Evolutionary conservation across 371 early-diverging fungal species (phyloP).

Genomic region (Neoconidiobolus thromboides): DNA sequence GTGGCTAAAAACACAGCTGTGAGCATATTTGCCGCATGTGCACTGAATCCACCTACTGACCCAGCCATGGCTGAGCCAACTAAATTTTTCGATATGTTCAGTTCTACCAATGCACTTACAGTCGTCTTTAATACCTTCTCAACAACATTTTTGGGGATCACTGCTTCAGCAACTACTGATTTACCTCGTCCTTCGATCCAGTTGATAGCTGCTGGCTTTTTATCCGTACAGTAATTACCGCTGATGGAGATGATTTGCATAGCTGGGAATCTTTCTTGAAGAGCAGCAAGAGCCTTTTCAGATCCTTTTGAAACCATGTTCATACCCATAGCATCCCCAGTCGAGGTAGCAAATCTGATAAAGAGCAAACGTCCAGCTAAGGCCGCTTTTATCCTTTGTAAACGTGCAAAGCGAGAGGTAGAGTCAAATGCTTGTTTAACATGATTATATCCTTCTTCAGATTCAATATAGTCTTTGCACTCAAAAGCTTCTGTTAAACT

Average conservation of each 20-base stretch:
- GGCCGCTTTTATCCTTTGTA: slow-evolving; percentile 63
- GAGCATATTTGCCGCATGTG: slow-evolving; percentile 88
- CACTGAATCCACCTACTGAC: slow-evolving; percentile 86
- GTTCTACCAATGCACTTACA: slow-evolving; percentile 50
- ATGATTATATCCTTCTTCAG: slow-evolving; percentile 29
- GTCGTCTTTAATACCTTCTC: slow-evolving; percentile 74
- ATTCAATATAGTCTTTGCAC: slow-evolving; percentile 59
- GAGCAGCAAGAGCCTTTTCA: slow-evolving; percentile 48
- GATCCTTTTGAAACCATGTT: slow-evolving; percentile 97
- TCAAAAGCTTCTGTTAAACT: slow-evolving; percentile 38
- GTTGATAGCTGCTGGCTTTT: slow-evolving; percentile 93
- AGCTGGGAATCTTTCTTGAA: slow-evolving; percentile 40
- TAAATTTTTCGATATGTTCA: slow-evolving; percentile 79
- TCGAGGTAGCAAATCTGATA: slow-evolving; percentile 74
- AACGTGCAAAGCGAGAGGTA: slow-evolving; percentile 74
- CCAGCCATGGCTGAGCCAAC: slow-evolving; percentile 93
- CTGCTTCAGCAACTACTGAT: slow-evolving; percentile 76
- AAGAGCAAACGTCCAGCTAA: slow-evolving; percentile 69
- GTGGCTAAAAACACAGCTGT: slow-evolving; percentile 90
- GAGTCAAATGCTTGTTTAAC: slow-evolving; percentile 68
- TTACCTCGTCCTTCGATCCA: slow-evolving; percentile 97
- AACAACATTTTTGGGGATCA: slow-evolving; percentile 63
- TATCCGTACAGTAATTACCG: slow-evolving; percentile 95
- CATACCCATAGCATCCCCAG: slow-evolving; percentile 99
- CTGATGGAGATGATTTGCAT: slow-evolving; percentile 69